Conservation (phyloP, 2,329 filamentous ascomycete genomes). For the Cyphellophora europaea region DNA sequence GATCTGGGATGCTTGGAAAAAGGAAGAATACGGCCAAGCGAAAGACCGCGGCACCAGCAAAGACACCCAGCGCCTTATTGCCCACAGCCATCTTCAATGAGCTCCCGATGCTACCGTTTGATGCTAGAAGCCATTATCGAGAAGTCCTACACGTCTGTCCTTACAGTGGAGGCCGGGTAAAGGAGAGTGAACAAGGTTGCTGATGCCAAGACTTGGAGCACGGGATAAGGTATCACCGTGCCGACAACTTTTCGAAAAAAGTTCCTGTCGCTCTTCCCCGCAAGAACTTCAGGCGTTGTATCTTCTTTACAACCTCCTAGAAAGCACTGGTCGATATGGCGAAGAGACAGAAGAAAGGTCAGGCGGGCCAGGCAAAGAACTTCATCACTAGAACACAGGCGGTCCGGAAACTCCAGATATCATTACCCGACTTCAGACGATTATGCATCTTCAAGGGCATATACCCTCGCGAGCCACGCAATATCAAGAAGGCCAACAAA, state of each 20-base stretch:
- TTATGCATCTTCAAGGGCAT: slow-evolving; percentile 99
- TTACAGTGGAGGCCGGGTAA: too few species aligned
- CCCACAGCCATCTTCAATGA: slow-evolving; percentile 51
- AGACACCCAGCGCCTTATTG: slow-evolving; percentile 57
- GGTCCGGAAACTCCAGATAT: slow-evolving; percentile 95
- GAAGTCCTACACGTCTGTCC: too few species aligned
- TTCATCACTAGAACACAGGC: slow-evolving; percentile 96
- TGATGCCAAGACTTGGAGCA: too few species aligned
- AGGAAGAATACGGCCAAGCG: slow-evolving; percentile 69
- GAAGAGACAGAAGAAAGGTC: slow-evolving; percentile 83
- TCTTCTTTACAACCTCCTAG: neutral
- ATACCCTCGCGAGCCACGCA: slow-evolving; percentile 92
- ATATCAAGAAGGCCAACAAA: slow-evolving; percentile 93
- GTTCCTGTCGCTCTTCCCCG: neutral
- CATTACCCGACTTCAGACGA: slow-evolving; percentile 91
- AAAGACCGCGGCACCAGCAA: slow-evolving; percentile 64
- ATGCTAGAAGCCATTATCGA: too few species aligned
- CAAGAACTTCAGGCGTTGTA: neutral
- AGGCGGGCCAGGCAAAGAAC: slow-evolving; percentile 90
- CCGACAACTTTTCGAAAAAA: neutral
- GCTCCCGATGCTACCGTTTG: too few species aligned
- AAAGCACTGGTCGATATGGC: slow-evolving; percentile 46
- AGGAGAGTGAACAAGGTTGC: too few species aligned
- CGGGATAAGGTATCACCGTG: too few species aligned
- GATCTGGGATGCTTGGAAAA: slow-evolving; percentile 74